A percentile compares a stretch with the other conserved stretches of the same genome.
Conservation (phyloP, 1,284 basidiomycete species). For the Pisolithus thermaeus region DNA sequence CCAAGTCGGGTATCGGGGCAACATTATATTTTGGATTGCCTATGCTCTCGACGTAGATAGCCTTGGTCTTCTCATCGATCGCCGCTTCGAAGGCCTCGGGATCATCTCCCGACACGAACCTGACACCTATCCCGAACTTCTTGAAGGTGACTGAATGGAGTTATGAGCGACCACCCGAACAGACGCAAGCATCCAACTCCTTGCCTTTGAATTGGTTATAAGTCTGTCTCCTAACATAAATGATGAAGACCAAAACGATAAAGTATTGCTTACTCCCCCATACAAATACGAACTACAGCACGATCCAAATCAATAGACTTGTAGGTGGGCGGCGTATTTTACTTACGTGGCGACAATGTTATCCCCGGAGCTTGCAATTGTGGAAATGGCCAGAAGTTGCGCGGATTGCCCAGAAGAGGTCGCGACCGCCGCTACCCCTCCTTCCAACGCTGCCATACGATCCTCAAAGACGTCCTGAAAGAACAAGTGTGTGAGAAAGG, state of each 20-base stretch:
- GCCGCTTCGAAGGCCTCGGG: slow-evolving; percentile 66
- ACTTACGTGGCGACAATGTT: slow-evolving; percentile 74
- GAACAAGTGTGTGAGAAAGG: background rate
- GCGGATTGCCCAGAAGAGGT: slow-evolving; percentile 77
- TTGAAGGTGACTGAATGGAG: slow-evolving; percentile 58
- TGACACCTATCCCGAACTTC: slow-evolving; percentile 72
- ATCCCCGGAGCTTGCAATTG: slow-evolving; percentile 67
- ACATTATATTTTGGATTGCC: slow-evolving; percentile 83
- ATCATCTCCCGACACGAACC: slow-evolving; percentile 63
- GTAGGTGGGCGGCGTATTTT: background rate
- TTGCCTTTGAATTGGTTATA: slow-evolving; percentile 87
- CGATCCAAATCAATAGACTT: background rate
- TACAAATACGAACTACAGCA: slow-evolving; percentile 53
- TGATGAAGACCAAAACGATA: background rate
- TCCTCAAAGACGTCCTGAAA: slow-evolving; percentile 76
- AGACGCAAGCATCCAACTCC: slow-evolving; percentile 1
- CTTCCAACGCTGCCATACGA: slow-evolving; percentile 79
- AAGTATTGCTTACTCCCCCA: slow-evolving; percentile 47
- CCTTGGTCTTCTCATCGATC: slow-evolving; percentile 76
- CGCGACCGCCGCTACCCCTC: slow-evolving; percentile 77
- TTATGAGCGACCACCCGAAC: background rate
- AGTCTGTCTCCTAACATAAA: slow-evolving; percentile 38
- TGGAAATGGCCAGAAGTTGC: slow-evolving; percentile 71
- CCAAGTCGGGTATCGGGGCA: slow-evolving; percentile 65
- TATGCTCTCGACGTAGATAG: slow-evolving; percentile 78